A percentile compares a stretch with the other conserved stretches of the same genome.
phyloP scores from a whole-genome alignment of 2,329 filamentous ascomycete species.

The Ascochyta koolunga region DNA sequence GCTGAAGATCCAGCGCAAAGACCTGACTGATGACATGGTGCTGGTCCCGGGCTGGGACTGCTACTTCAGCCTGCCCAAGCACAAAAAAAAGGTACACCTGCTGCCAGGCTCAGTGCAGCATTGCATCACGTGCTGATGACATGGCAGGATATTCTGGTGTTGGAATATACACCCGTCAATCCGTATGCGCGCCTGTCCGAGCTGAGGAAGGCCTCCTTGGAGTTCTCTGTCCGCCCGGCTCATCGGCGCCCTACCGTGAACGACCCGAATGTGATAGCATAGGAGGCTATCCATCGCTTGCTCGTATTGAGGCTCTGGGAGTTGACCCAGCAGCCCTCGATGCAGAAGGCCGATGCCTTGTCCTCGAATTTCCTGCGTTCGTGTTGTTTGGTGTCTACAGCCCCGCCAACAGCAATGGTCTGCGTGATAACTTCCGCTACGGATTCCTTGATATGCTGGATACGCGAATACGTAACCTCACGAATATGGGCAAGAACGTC shows the following conservation, averaged over 20 bases:
- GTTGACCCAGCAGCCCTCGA: constrained; percentile 77
- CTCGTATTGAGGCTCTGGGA: constrained; percentile 67
- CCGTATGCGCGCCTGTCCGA: constrained; percentile 81
- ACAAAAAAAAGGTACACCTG: constrained; percentile 79
- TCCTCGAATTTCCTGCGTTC: constrained; percentile 93
- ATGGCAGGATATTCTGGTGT: constrained; percentile 87
- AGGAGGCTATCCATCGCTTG: constrained; percentile 79
- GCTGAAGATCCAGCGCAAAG: constrained; percentile 93
- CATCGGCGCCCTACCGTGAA: constrained; percentile 73
- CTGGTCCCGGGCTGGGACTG: constrained; percentile 94
- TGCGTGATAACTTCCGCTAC: constrained; percentile 79
- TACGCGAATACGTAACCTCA: constrained; percentile 81
- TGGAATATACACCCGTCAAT: constrained; percentile 90
- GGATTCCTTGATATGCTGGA: constrained; percentile 83
- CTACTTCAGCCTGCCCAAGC: constrained; percentile 88
- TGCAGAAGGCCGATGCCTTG: constrained; percentile 87
- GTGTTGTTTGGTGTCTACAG: constrained; percentile 92
- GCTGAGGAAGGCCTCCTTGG: constrained; percentile 96
- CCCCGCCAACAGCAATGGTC: constrained; percentile 85
- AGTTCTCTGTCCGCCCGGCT: constrained; percentile 74
- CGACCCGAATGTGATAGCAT: constrained; percentile 77
- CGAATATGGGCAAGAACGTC: constrained; percentile 80
- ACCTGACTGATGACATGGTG: constrained; percentile 94
- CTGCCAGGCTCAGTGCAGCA: background rate
- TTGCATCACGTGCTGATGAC: constrained; percentile 19